Evolutionary conservation across 164 flowering plant genomes (phyloP).

Genomic region (Berberis vulgaris): DNA sequence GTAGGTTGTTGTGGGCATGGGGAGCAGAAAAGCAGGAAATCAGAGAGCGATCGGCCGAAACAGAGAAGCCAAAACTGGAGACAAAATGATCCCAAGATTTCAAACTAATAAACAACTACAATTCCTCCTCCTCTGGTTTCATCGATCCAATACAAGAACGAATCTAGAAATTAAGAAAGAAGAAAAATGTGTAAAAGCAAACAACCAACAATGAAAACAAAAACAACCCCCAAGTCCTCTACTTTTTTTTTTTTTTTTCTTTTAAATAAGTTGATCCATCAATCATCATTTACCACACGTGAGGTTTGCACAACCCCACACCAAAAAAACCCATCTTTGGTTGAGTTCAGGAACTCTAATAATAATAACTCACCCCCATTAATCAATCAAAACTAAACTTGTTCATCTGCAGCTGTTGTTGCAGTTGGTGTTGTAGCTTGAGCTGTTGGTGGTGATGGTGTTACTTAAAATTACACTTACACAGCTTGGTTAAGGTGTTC

Average conservation of each 20-base stretch:
- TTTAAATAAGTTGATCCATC: slow-evolving; percentile 13
- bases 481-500: slow-evolving; percentile 42
- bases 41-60: slow-evolving; percentile 30
- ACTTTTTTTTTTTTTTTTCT: slow-evolving; percentile 1
- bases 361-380: neutral
- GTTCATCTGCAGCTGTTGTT: slow-evolving; percentile 4
- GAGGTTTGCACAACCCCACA: slow-evolving; percentile 22
- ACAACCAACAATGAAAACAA: neutral
- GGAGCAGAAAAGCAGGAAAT: slow-evolving; percentile 45
- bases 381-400: neutral
- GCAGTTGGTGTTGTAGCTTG: slow-evolving; percentile 8
- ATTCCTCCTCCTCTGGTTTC: slow-evolving; percentile 11
- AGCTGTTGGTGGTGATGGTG: slow-evolving; percentile 10
- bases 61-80: slow-evolving; percentile 23
- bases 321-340: neutral
- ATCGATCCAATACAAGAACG: slow-evolving; percentile 21
- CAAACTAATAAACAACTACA: slow-evolving; percentile 11
- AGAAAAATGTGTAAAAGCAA: neutral
- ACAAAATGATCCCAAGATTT: slow-evolving; percentile 52
- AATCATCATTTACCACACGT: slow-evolving; percentile 28
- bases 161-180: neutral
- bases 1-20: slow-evolving; percentile 29
- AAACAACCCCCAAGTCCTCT: slow-evolving; percentile 2
- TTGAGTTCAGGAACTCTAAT: too few relatives aligned
- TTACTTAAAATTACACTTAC: neutral